These are phyloP conservation scores for Cryphonectria japonica DNA, from an alignment of 2,329 filamentous ascomycete species.

Conservation along the genomic window DNA sequence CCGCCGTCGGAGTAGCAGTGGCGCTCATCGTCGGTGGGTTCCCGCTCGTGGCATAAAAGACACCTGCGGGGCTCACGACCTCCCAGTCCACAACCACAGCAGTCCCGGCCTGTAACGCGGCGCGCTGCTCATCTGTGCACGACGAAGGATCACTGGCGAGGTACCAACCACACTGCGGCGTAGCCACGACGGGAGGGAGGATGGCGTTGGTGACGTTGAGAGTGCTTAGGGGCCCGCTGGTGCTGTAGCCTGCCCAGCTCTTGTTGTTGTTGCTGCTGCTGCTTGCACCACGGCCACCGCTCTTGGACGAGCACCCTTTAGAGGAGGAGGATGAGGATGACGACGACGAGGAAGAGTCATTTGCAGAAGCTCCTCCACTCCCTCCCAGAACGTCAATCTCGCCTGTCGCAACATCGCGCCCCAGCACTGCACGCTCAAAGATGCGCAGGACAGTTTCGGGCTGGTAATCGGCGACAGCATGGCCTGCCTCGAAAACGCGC, in stretches of 20 bases:
- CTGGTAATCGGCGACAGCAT: slow-evolving; percentile 54
- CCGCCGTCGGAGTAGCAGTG: neutral
- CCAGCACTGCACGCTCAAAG: slow-evolving; percentile 52
- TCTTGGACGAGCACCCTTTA: neutral
- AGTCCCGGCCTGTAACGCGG: slow-evolving; percentile 46
- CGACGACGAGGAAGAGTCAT: neutral
- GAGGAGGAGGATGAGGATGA: neutral
- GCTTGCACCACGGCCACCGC: too few relatives aligned
- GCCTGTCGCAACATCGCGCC: slow-evolving; percentile 58
- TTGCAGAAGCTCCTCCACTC: neutral
- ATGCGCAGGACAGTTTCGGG: slow-evolving; percentile 54
- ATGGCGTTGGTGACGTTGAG: slow-evolving; percentile 50
- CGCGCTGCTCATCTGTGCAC: slow-evolving; percentile 49
- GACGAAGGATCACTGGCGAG: slow-evolving; percentile 35
- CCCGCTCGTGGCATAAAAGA: slow-evolving; percentile 18
- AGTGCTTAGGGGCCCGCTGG: slow-evolving; percentile 43
- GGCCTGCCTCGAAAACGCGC: slow-evolving; percentile 51
- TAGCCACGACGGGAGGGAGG: slow-evolving; percentile 38
- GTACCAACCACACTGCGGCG: slow-evolving; percentile 50
- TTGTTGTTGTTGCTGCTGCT: neutral
- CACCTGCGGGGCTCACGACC: slow-evolving; percentile 33
- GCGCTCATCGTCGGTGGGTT: slow-evolving; percentile 3
- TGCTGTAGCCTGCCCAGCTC: slow-evolving; percentile 30
- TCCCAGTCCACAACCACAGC: slow-evolving; percentile 52
- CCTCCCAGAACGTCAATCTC: slow-evolving; percentile 41